Base-by-base conservation (phyloP, 2,329 filamentous ascomycete species). In the Podosphaera leucotricha region DNA sequence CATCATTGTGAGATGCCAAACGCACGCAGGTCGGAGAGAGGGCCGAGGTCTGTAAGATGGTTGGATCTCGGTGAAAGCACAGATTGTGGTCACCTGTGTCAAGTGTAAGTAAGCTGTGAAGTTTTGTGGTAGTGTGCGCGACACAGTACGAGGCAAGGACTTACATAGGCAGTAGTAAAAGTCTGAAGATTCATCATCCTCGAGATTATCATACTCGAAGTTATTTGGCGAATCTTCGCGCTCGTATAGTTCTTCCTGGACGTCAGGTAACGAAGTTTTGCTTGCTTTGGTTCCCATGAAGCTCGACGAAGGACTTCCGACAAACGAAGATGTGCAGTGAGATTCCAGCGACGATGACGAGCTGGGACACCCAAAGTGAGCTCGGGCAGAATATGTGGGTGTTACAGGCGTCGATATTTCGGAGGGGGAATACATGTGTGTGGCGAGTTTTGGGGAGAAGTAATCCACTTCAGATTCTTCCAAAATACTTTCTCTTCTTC, bases 161-260 rank as follows among this genome's bases (percentile, higher is more conserved):
- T 62, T 75, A 86, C 82, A 84, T 55, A 83, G 70, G 60, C 80
- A 87, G 54, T 75, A 67, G 54, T 75, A 75, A 37, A 75, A 62
- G 39, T 65, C 62, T 43, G 67, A 61, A 40, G 62, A 61, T 38
- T 68, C 63, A 47, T 70, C 53, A 41, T 68, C 63, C 47, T 70
- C 53, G 40, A 19, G 15, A 7, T 37, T 19, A 8, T 22, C 18
- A 20, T 20, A 13, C 18, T 38, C 10, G 20, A 65, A 60, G 46
- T 67, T 65, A 47, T 68, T 62, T 42, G 66, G 65, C 44, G 69
- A 67, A 22, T 76, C 71, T 19, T 80, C 80, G 44, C 70, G 71
- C 58, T 86, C 80, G 37, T 75, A 62, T 2, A 80, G 76, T 55
- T 92, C 85, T 59, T 94, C 86, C 55, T 85, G 72, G 18, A 94